Evolutionary conservation across 2,329 filamentous ascomycete species (phyloP), one percentile per base, ranked within the genome.

Genomic region (Calonectria pseudoturangicola): DNA sequence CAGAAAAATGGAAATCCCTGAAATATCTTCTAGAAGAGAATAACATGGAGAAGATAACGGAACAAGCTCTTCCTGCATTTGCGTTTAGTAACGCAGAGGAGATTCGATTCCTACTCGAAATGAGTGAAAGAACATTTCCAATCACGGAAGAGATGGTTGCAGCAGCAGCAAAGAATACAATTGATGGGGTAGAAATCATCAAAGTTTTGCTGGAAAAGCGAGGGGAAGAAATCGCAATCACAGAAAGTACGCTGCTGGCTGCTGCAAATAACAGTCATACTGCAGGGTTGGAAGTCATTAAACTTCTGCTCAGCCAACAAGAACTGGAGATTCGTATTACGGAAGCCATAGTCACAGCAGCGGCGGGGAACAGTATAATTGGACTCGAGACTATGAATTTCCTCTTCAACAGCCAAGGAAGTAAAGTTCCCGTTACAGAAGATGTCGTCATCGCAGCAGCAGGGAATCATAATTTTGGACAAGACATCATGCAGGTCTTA

Each of bases 1-100:
- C 48, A n/a, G 48, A 27, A 4, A 51, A 51, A 30, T 51, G 27
- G 48, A 18, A 51, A 30, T 51, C 48, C 48, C 30, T 51, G 48
- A 51, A 51, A 51, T 30, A 7, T 9, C 28, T 51, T 27, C 48
- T 51, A 10, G 25, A 8, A 51, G 27, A 25, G 48, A 28, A 27
- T 12, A 12, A 28, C 25, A 18, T 25, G 2, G 48, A 30, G 48
- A 30, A 15, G 30, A 4, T 10, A 51, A 16, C 0, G 2, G 27
- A 30, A 51, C 27, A 51, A 30, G 2, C 27, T 1, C 15, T 51
- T 10, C 15, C 48, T 3, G 27, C 8, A 10, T 51, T 51, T 10
- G 4, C 25, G 25, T 51, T 51, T 30, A 27, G 48, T 30, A 51
- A 51, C 7, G 48, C 27, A n/a, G 48, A 51, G 15, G 48, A 51